Evolutionary conservation across 2,329 filamentous ascomycete species (phyloP).

Genomic region (Diaporthe sp.): DNA sequence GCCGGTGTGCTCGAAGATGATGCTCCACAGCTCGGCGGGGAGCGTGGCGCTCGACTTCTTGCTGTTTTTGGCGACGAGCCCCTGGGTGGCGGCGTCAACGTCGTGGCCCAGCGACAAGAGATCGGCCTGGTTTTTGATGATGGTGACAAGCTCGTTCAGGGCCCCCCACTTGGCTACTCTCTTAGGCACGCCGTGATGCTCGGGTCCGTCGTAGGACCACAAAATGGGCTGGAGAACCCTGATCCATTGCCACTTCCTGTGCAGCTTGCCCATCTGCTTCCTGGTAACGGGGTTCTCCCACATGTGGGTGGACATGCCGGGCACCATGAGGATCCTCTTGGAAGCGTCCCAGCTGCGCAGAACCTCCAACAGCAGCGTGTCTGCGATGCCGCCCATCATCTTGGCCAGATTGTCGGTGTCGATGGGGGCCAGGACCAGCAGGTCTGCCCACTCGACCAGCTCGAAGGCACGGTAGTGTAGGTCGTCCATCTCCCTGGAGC

Average conservation of each 20-base stretch:
- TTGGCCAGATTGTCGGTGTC: slow-evolving; percentile 87
- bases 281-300: slow-evolving; percentile 93
- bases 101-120: slow-evolving; percentile 81
- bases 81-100: slow-evolving; percentile 67
- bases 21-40: slow-evolving; percentile 90
- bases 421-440: slow-evolving; percentile 87
- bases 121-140: slow-evolving; percentile 83
- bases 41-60: slow-evolving; percentile 63
- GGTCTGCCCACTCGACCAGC: slow-evolving; percentile 88
- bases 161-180: slow-evolving; percentile 72
- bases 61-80: slow-evolving; percentile 52
- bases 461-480: slow-evolving; percentile 71
- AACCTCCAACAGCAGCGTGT: slow-evolving; percentile 84
- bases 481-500: slow-evolving; percentile 62
- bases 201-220: slow-evolving; percentile 77
- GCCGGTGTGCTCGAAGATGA: slow-evolving; percentile 85
- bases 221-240: slow-evolving; percentile 84
- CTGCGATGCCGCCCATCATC: slow-evolving; percentile 88
- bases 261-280: slow-evolving; percentile 87
- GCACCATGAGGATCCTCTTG: slow-evolving; percentile 87
- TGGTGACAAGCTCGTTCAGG: slow-evolving; percentile 79
- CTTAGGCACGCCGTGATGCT: slow-evolving; percentile 53
- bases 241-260: slow-evolving; percentile 89
- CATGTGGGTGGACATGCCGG: slow-evolving; percentile 90
- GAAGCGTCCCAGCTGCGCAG: slow-evolving; percentile 88